Percentiles rank a stretch among this genome's conserved stretches.
These are phyloP conservation scores for Malus hybrid DNA, from an alignment of 331 rosid genomes.

Conservation along the genomic window DNA sequence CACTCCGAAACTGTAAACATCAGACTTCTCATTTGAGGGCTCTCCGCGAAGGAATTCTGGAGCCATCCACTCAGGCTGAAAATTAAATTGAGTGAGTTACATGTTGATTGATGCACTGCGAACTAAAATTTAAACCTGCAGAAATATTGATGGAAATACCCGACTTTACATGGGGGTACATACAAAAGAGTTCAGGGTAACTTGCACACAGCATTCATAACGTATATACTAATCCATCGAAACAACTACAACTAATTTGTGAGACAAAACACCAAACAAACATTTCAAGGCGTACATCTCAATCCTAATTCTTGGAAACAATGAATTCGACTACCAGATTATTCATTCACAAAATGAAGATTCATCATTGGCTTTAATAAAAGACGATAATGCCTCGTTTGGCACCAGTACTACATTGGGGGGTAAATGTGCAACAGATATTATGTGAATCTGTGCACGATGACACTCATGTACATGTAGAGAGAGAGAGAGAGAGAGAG, in stretches of 20 bases:
- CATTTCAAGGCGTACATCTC: neutral
- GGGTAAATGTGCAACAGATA: too few relatives aligned
- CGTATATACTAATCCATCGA: too few relatives aligned
- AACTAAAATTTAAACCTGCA: conserved; percentile 36
- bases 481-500: neutral
- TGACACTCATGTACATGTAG: too few relatives aligned
- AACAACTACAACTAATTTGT: neutral
- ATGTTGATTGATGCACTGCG: conserved; percentile 29
- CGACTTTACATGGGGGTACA: conserved; percentile 13
- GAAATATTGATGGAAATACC: conserved; percentile 33
- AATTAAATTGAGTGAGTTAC: conserved; percentile 44
- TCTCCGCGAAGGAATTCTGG: conserved; percentile 98
- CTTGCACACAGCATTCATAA: neutral
- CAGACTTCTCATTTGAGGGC: conserved; percentile 91
- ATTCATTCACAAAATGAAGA: neutral
- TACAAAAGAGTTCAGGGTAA: conserved; percentile 11
- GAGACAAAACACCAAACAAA: neutral
- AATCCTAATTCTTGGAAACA: neutral
- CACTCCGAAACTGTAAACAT: conserved; percentile 90
- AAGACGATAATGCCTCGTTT: neutral
- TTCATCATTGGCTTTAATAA: neutral
- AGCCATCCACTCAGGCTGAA: conserved; percentile 99
- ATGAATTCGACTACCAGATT: neutral
- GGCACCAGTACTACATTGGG: neutral
- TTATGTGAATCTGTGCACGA: too few relatives aligned